phyloP scores from a whole-genome alignment of 352 stramenopile genomes.

The Hyaloperonospora brassicae region DNA sequence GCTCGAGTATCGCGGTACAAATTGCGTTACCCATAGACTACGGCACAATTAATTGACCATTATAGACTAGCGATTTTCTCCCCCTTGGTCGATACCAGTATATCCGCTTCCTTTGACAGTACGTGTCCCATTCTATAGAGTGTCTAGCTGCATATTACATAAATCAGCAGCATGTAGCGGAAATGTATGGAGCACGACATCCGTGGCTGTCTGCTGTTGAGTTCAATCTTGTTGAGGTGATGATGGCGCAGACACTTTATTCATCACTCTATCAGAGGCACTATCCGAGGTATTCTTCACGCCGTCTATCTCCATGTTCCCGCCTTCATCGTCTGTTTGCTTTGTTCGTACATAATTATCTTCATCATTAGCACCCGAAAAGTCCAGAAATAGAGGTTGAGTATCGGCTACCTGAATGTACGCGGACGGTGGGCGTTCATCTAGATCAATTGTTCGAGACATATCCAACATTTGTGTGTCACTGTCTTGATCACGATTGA shows the following conservation, averaged over 20 bases:
- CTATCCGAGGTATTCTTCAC: too few relatives aligned
- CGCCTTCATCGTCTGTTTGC: not conserved
- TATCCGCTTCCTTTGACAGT: not conserved
- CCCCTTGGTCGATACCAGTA: not conserved
- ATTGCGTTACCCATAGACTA: not conserved
- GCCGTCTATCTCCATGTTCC: not conserved
- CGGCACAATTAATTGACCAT: not conserved
- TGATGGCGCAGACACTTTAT: not conserved
- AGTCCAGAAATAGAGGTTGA: not conserved
- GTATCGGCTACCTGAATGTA: not conserved
- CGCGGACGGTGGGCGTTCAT: not conserved
- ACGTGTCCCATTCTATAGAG: not conserved
- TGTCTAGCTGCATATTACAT: not conserved
- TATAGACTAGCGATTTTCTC: not conserved
- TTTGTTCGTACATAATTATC: not conserved
- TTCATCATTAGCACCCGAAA: not conserved
- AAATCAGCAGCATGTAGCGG: not conserved
- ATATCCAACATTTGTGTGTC: conserved; percentile 4
- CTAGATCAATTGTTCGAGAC: conserved; percentile 1
- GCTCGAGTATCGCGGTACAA: not conserved
- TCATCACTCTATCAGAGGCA: not conserved
- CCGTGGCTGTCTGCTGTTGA: not conserved
- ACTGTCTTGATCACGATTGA: conserved; percentile 8
- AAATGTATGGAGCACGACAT: too few relatives aligned
- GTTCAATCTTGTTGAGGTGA: not conserved